A percentile compares a stretch with the other conserved stretches of the same genome.
Conservation (phyloP, 768 basidiomycete species). For the Pleurotus ostreatus region DNA sequence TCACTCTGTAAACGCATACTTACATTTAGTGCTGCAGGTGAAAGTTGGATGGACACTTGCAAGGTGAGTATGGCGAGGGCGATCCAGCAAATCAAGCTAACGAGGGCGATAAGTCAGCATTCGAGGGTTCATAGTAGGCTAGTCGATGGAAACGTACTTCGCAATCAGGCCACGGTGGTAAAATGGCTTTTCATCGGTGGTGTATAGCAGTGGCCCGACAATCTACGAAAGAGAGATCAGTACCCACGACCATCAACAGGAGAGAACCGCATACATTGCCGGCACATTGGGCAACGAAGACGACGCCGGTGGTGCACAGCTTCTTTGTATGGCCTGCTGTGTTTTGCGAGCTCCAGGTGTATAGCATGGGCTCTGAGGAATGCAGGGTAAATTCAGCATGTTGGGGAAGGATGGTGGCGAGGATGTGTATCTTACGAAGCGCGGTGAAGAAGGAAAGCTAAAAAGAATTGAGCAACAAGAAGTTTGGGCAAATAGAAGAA, state of each 20-base stretch:
- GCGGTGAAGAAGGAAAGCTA: conserved; percentile 33
- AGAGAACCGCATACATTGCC: conserved; percentile 29
- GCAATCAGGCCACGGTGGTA: conserved; percentile 36
- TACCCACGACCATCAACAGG: neutral
- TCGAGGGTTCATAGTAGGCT: too few species aligned
- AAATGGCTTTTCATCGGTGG: conserved; percentile 29
- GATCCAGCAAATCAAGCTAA: conserved; percentile 36
- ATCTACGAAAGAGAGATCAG: conserved; percentile 20
- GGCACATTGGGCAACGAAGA: conserved; percentile 42
- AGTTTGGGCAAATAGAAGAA: neutral
- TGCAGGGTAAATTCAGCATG: neutral
- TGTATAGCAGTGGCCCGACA: conserved; percentile 34
- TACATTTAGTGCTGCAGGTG: too few species aligned
- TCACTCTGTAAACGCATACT: conserved; percentile 24
- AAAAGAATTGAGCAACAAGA: neutral
- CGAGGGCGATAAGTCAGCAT: neutral
- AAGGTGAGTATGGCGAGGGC: conserved; percentile 28
- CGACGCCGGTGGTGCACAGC: conserved; percentile 34
- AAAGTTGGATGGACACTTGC: too few species aligned
- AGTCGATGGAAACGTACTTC: conserved; percentile 20
- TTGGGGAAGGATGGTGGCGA: neutral
- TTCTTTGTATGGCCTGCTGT: conserved; percentile 41
- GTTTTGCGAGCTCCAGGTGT: conserved; percentile 37
- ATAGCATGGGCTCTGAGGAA: conserved; percentile 32
- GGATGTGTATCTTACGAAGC: too few species aligned